Evolutionary conservation across 2,329 filamentous ascomycete species (phyloP), one percentile per base, ranked within the genome.

Genomic region (Colletotrichum eleusines): DNA sequence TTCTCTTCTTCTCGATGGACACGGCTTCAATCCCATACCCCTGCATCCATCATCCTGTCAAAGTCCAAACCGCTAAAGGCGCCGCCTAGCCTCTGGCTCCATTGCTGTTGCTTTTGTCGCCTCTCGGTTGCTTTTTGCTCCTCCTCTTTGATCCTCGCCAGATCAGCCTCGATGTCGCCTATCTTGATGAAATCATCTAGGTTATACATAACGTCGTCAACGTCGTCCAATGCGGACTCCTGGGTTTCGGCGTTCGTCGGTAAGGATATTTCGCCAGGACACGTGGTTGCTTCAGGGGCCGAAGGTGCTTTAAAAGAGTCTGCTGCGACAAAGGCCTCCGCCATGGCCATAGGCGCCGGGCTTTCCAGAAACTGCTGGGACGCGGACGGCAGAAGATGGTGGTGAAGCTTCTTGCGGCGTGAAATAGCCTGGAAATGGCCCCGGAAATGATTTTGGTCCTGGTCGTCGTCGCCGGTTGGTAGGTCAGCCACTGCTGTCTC

Each of bases 381-480:
- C 16, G 77, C 79, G 23, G 80, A 82, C 5, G 83, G 84, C 2
- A 85, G 74, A 1, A 86, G 74, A 18, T 76, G 78, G 59, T 76
- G 75, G 28, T 76, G 74, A 5, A 74, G 73, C 50, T 77, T 78
- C 62, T 76, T 75, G 23, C 80, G 80, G 28, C 76, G 79, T n/a
- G 80, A 82, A 48, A 86, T 78, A 0, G 80, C 80, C 35, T 81
- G 79, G 72, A 88, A 88, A 73, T 88, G 86, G 20, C 80, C 81
- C 23, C 76, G 78, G 58, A 88, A 88, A 73, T 88, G 85, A n/a
- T 81, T 81, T 23, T 76, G 78, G 60, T 87, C 88, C 60, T 79
- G 81, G 40, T 79, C 75, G 61, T 80, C 78, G 9, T 78, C 76
- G 2, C 77, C 78, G 2, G 76, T 76, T 2, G 78, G 79, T 7